phyloP scores from a whole-genome alignment of 768 basidiomycete species.

The Suillus luteus region DNA sequence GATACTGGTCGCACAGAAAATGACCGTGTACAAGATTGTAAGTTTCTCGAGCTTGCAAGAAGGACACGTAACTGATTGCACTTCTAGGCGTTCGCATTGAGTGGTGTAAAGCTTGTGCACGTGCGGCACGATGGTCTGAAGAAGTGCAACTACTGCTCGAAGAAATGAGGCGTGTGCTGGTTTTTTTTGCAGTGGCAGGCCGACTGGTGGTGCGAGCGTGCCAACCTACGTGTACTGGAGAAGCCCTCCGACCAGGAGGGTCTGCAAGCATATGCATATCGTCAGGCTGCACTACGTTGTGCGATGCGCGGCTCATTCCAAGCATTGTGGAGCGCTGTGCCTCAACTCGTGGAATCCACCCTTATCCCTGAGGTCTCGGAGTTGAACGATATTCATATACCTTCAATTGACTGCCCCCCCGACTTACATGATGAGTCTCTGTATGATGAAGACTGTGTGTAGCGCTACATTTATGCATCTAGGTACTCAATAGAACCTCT shows the following conservation, averaged over 20 bases:
- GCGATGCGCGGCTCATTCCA: neutral
- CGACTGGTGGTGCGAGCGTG: slow-evolving; percentile 18
- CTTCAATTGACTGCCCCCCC: slow-evolving; percentile 1
- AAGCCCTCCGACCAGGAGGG: slow-evolving; percentile 5
- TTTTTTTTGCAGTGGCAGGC: slow-evolving; percentile 21
- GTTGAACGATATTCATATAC: neutral
- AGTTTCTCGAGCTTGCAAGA: neutral
- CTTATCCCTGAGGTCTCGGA: neutral
- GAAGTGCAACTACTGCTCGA: slow-evolving; percentile 27
- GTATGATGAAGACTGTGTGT: slow-evolving; percentile 1
- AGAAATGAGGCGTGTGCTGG: slow-evolving; percentile 24
- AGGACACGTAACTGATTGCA: neutral
- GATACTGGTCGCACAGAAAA: neutral
- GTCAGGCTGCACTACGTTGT: slow-evolving; percentile 6
- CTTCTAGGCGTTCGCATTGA: slow-evolving; percentile 21
- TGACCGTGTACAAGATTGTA: neutral
- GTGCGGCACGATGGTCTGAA: slow-evolving; percentile 20
- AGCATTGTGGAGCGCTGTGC: neutral
- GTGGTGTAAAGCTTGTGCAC: slow-evolving; percentile 20
- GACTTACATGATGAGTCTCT: neutral
- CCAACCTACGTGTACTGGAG: neutral
- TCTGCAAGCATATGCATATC: slow-evolving; percentile 14
- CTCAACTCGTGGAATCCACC: neutral
- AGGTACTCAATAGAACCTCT: neutral
- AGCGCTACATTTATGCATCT: neutral